Conservation (phyloP, 116 monocot species). For the Zostera marina region DNA sequence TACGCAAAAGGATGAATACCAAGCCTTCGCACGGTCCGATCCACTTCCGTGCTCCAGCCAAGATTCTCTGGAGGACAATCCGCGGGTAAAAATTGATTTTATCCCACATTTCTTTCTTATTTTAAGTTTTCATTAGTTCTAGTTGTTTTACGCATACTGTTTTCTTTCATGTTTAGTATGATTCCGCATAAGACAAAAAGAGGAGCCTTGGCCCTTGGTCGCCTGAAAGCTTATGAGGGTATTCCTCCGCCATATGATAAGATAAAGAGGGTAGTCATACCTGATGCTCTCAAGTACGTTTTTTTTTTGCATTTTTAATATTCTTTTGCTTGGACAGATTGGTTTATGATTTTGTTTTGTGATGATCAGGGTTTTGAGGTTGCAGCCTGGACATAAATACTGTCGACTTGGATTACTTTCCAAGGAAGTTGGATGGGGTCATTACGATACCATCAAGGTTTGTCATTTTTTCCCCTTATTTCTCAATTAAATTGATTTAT, state of each 20-base stretch:
- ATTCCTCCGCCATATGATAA: constrained; percentile 40
- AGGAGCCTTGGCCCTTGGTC: constrained; percentile 38
- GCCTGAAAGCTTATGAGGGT: constrained; percentile 48
- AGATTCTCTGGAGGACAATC: constrained; percentile 54
- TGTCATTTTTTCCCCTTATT: neutral
- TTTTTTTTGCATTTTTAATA: neutral
- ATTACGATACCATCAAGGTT: constrained; percentile 52
- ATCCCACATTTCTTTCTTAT: neutral
- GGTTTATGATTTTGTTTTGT: neutral
- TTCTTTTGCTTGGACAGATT: neutral
- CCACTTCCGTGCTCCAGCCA: constrained; percentile 53
- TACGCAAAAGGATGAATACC: constrained; percentile 60
- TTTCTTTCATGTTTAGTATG: constrained; percentile 22
- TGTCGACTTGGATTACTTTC: constrained; percentile 43
- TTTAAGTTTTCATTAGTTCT: neutral
- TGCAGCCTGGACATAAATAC: constrained; percentile 53
- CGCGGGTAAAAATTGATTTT: constrained; percentile 16
- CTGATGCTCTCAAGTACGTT: constrained; percentile 45
- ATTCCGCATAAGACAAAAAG: constrained; percentile 70
- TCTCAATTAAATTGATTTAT: neutral
- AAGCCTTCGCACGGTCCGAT: constrained; percentile 64
- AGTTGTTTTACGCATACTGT: neutral
- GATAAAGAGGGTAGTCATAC: constrained; percentile 41
- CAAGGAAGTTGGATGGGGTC: constrained; percentile 56
- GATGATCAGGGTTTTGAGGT: constrained; percentile 23